Conservation (phyloP, 805 yeast genomes). For the Yarrowia sp. region DNA sequence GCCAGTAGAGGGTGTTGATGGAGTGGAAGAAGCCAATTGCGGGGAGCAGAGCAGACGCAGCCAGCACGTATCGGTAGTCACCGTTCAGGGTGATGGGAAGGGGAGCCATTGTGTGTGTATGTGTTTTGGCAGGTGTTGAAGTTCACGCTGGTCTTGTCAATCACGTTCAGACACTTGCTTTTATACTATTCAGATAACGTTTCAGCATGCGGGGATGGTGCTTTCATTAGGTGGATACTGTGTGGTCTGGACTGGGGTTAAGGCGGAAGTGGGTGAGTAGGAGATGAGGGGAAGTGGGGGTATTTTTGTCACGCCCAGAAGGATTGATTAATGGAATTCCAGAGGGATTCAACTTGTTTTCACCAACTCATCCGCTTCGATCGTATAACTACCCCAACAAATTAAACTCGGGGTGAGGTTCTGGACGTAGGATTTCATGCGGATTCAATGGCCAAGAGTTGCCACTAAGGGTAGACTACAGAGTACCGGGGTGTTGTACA, state of each 20-base stretch:
- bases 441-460: neutral
- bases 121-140: neutral
- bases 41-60: slow-evolving; percentile 23
- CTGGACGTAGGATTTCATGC: neutral
- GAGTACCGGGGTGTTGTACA: too few relatives aligned
- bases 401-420: neutral
- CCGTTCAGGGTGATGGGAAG: slow-evolving; percentile 11
- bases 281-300: neutral
- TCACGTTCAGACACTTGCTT: slow-evolving; percentile 12
- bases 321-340: too few relatives aligned
- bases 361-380: neutral
- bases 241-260: neutral
- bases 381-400: neutral
- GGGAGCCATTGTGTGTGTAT: slow-evolving; percentile 11
- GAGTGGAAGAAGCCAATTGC: slow-evolving; percentile 27
- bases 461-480: neutral
- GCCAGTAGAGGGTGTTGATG: slow-evolving; percentile 21
- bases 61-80: slow-evolving; percentile 20
- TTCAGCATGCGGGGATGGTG: neutral
- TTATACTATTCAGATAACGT: neutral
- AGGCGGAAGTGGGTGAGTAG: neutral
- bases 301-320: neutral
- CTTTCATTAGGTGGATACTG: neutral
- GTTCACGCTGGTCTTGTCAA: neutral
- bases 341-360: too few relatives aligned